Evolutionary conservation across 108 stramenopile genomes (phyloP).

Genomic region (Nitzschia inconspicua): DNA sequence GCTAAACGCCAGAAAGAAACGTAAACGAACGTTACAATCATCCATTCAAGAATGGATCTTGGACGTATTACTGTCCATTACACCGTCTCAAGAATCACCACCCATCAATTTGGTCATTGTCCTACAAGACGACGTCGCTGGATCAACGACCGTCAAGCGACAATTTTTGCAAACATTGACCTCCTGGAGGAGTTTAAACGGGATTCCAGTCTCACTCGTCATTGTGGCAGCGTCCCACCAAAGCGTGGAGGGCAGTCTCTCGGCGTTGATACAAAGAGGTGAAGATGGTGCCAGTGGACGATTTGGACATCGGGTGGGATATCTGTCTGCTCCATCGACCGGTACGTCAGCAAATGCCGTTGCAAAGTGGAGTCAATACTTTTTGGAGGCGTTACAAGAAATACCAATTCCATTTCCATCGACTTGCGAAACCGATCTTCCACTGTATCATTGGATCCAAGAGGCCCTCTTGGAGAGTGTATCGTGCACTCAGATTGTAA

Average conservation of each 20-base stretch:
- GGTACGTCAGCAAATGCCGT: not conserved
- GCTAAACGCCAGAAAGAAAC: not conserved
- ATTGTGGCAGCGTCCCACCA: not conserved
- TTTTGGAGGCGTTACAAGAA: not conserved
- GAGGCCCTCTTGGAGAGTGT: too few species aligned
- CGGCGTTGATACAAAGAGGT: not conserved
- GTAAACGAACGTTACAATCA: not conserved
- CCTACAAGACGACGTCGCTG: too few species aligned
- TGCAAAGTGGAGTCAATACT: not conserved
- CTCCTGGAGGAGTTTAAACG: not conserved
- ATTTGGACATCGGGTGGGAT: not conserved
- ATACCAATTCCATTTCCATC: not conserved
- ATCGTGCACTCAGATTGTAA: too few species aligned
- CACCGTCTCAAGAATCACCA: not conserved
- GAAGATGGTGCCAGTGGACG: not conserved
- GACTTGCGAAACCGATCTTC: too few species aligned
- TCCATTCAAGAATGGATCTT: not conserved
- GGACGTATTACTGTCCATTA: not conserved
- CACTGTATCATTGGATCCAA: too few species aligned
- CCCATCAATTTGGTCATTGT: too few species aligned
- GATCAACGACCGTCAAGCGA: not conserved
- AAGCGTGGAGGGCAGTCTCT: not conserved
- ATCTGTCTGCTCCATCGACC: not conserved
- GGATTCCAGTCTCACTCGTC: not conserved
- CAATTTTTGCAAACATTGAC: slow-evolving; percentile 1